Conservation (phyloP, 2,329 filamentous ascomycete genomes). For the Penicillium expansum region DNA sequence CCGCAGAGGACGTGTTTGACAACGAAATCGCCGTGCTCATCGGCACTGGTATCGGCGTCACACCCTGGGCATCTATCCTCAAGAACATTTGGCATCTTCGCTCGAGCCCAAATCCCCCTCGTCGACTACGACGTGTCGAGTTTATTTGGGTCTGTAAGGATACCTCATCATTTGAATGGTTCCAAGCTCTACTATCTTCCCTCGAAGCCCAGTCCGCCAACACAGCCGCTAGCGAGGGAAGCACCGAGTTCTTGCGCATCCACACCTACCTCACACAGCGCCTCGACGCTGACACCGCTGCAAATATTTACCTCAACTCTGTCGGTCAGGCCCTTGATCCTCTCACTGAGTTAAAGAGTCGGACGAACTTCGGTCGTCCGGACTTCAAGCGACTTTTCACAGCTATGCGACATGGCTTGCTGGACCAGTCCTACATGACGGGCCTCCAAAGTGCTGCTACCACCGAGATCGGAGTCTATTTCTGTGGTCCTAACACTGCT, state of each 20-base stretch:
- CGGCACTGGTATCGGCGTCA: constrained; percentile 79
- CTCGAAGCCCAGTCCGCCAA: constrained; percentile 82
- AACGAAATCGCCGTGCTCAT: constrained; percentile 78
- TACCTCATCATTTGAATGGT: constrained; percentile 96
- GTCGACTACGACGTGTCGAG: constrained; percentile 86
- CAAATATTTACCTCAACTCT: constrained; percentile 96
- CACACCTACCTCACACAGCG: constrained; percentile 97
- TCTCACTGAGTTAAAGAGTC: constrained; percentile 81
- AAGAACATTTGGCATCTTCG: constrained; percentile 99
- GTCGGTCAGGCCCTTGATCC: constrained; percentile 87
- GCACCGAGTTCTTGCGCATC: constrained; percentile 84
- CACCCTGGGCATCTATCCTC: constrained; percentile 80
- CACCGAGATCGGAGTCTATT: constrained; percentile 94
- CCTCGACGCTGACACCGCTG: constrained; percentile 84
- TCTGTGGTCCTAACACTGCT: constrained; percentile 81
- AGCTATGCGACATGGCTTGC: constrained; percentile 82
- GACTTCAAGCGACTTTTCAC: constrained; percentile 79
- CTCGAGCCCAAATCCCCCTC: constrained; percentile 82
- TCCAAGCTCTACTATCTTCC: constrained; percentile 87
- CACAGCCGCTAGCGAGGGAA: constrained; percentile 56
- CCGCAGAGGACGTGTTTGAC: constrained; percentile 96
- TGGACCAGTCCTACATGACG: constrained; percentile 78
- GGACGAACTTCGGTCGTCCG: constrained; percentile 92
- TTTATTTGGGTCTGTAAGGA: constrained; percentile 99
- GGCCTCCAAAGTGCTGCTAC: constrained; percentile 73